Conservation (phyloP, 2,329 filamentous ascomycete species). For the Monosporascus sp. region DNA sequence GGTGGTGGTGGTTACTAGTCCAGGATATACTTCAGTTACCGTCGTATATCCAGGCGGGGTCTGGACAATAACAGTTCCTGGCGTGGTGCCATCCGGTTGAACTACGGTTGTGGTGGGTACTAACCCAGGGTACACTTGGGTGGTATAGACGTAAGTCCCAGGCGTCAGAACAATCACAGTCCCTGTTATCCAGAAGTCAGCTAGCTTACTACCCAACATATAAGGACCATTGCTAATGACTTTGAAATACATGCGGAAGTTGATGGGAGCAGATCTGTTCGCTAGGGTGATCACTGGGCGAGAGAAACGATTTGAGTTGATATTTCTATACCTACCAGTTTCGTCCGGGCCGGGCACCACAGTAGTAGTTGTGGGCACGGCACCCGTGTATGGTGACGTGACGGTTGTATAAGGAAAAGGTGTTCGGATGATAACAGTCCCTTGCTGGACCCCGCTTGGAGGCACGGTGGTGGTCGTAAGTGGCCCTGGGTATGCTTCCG, state of each 20-base stretch:
- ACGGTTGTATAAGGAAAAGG: constrained; percentile 1
- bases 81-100: not conserved
- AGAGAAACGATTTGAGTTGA: no score
- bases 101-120: not conserved
- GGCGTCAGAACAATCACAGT: no score
- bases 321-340: no score
- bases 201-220: not conserved
- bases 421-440: constrained; percentile 5
- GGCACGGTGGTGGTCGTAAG: constrained; percentile 7
- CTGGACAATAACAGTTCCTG: not conserved
- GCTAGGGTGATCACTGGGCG: no score
- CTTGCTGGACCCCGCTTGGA: constrained; percentile 5
- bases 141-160: not conserved
- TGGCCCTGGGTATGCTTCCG: not conserved
- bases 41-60: not conserved
- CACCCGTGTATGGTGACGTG: no score
- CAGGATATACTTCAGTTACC: no score
- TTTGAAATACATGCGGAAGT: no score
- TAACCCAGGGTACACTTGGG: not conserved
- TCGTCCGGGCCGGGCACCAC: no score
- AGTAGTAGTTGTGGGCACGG: no score
- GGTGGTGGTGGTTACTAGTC: no score
- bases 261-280: no score
- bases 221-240: not conserved
- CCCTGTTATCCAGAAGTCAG: no score